phyloP scores from a whole-genome alignment of 2,329 filamentous ascomycete genomes.

The Monilinia fructigena region DNA sequence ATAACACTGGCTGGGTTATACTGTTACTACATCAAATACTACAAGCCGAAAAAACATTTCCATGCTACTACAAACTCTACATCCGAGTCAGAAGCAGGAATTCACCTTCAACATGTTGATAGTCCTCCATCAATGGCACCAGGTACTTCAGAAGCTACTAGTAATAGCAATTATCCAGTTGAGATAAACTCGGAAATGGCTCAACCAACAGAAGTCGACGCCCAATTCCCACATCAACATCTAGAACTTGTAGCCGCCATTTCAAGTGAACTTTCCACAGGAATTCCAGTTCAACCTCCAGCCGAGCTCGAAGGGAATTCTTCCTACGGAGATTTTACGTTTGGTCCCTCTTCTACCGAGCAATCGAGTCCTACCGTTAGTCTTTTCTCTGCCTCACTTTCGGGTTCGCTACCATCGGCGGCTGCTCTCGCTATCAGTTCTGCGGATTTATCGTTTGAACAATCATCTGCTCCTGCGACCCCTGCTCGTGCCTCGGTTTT shows the following conservation, averaged over 20 bases:
- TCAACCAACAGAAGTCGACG: conserved; percentile 45
- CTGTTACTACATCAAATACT: background rate
- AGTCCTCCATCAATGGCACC: conserved; percentile 48
- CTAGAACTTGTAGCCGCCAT: conserved; percentile 34
- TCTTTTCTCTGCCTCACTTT: background rate
- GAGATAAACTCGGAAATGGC: conserved; percentile 44
- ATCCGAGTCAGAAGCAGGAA: background rate
- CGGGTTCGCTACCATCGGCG: background rate
- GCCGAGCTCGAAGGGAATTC: background rate
- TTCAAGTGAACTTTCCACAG: conserved; percentile 19
- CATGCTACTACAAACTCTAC: background rate
- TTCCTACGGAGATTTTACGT: too few species aligned
- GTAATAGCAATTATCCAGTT: conserved; percentile 40
- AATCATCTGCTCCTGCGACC: background rate
- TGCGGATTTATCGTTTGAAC: background rate
- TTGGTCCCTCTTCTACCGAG: background rate
- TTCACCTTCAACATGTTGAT: conserved; percentile 37
- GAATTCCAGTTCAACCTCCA: background rate
- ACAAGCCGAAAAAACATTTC: background rate
- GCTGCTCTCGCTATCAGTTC: background rate
- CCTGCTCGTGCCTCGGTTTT: background rate
- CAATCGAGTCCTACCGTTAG: background rate
- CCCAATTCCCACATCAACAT: conserved; percentile 32
- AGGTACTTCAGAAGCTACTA: conserved; percentile 43
- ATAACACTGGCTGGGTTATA: conserved; percentile 24